These are phyloP conservation scores for Wickerhamiella galacta DNA, from an alignment of 805 yeast genomes.

Conservation along the genomic window DNA sequence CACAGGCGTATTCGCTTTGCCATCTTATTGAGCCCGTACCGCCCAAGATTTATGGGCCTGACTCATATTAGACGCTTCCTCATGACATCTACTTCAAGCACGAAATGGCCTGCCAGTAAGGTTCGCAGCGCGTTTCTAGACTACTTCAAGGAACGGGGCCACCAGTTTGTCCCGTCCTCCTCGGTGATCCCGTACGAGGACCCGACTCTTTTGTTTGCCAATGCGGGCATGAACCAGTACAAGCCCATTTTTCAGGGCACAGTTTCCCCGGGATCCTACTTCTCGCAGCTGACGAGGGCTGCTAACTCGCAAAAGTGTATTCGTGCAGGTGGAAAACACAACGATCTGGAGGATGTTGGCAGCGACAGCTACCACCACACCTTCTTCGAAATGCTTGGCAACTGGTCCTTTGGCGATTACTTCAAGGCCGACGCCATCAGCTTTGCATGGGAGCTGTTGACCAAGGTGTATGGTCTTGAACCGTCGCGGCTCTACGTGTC, in stretches of 20 bases:
- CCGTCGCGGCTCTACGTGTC: constrained; percentile 79
- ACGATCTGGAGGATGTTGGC: constrained; percentile 95
- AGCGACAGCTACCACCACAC: constrained; percentile 97
- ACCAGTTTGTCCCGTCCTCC: constrained; percentile 78
- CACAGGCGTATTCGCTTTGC: too few species aligned
- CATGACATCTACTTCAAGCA: constrained; percentile 1
- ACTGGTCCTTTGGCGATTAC: constrained; percentile 99
- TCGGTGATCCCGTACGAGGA: constrained; percentile 96
- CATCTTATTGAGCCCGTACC: too few species aligned
- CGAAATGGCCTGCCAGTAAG: constrained; percentile 22
- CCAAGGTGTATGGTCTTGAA: constrained; percentile 66
- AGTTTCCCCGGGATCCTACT: constrained; percentile 85
- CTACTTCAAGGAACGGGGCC: constrained; percentile 51
- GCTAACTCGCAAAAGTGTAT: constrained; percentile 95
- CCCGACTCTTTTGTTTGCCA: constrained; percentile 89
- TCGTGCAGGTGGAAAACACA: constrained; percentile 98
- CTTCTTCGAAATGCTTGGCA: constrained; percentile 97
- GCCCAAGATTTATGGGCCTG: too few species aligned
- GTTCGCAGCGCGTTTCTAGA: constrained; percentile 78
- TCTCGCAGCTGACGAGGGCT: constrained; percentile 72
- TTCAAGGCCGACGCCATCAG: constrained; percentile 86
- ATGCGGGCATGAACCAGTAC: constrained; percentile 99
- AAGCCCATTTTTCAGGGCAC: constrained; percentile 96
- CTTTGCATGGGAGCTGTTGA: constrained; percentile 83
- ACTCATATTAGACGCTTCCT: background rate